Evolutionary conservation across 2,329 filamentous ascomycete genomes (phyloP), one percentile per base, ranked within the genome.

Genomic region (Aspergillus sp.): DNA sequence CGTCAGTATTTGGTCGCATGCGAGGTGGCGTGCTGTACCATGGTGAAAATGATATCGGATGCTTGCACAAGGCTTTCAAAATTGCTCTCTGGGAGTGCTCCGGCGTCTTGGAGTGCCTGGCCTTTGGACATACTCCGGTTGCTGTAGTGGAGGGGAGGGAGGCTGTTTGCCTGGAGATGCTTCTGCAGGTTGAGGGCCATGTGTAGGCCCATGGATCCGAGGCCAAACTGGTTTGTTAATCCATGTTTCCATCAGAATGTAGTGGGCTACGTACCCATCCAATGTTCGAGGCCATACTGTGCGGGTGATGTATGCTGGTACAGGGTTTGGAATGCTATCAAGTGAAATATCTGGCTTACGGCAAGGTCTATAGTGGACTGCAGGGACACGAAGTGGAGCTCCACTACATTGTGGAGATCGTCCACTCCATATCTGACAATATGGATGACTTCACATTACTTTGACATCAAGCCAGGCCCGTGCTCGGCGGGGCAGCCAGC

Each of bases 151-250:
- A 83, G 64, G 5, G 62, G 56, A 0, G 72, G 61, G 0, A 64
- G 51, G 3, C n/a, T 9, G 0, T 60, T 54, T 1, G 1, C 53
- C 49, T 6, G 56, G 0, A 82, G 59, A 50, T 82, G 68, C 24
- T 70, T 76, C 41, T 83, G 81, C 0, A 83, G 70, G 56, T 83
- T 83, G 6, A 66, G 69, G 1, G 80, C 77, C 81, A 84, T 84
- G 2, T 67, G 70, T 0, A 75, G 68, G 1, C 81, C 81, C 80
- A 83, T 83, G 1, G 79, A 83, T 1, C 81, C 80, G 0, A 83
- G 74, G 4, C 81, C 81, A 14, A 46, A 37, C 51, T 53, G 27
- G 33, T 4, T 5, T n/a, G 14, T 27, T 9, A n/a, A 19, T 31
- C n/a, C 23, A 23, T 23, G 9, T 1, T 31, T 12, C 14, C 15